These are phyloP conservation scores for Miscanthus lutarioriparius DNA, from an alignment of 176 grass and related monocot species.

Conservation along the genomic window DNA sequence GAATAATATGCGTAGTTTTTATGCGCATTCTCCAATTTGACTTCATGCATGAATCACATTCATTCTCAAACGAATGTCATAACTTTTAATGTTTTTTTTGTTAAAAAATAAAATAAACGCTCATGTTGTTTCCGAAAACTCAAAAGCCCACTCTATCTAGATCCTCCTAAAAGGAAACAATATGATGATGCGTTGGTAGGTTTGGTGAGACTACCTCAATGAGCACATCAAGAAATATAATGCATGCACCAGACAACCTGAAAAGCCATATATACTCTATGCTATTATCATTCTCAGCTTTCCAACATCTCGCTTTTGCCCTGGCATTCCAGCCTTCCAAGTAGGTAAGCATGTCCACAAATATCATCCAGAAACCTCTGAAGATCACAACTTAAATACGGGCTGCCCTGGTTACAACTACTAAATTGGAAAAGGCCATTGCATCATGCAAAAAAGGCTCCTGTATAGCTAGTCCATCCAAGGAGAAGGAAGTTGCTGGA, in stretches of 20 bases:
- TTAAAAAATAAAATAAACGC: too few species aligned
- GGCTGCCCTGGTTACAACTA: neutral
- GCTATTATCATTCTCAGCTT: neutral
- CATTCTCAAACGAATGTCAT: neutral
- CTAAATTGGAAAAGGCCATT: neutral
- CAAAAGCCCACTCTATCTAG: neutral
- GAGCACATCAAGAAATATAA: neutral
- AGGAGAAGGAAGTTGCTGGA: neutral
- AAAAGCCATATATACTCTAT: neutral
- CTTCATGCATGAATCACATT: neutral
- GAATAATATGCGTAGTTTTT: neutral
- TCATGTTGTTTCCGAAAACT: neutral
- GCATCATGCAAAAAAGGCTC: neutral
- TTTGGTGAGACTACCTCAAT: slow-evolving; percentile 30
- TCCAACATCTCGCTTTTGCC: neutral
- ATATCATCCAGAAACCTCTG: neutral
- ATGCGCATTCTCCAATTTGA: neutral
- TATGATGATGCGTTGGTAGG: neutral
- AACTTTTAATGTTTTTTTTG: neutral
- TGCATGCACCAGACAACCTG: neutral
- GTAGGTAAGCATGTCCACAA: slow-evolving; percentile 21
- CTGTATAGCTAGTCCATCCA: neutral
- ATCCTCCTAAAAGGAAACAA: neutral
- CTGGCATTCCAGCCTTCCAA: slow-evolving; percentile 34
- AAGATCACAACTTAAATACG: neutral